Conservation (phyloP, 2,329 filamentous ascomycete genomes). For the Mollisiaceae sp. region DNA sequence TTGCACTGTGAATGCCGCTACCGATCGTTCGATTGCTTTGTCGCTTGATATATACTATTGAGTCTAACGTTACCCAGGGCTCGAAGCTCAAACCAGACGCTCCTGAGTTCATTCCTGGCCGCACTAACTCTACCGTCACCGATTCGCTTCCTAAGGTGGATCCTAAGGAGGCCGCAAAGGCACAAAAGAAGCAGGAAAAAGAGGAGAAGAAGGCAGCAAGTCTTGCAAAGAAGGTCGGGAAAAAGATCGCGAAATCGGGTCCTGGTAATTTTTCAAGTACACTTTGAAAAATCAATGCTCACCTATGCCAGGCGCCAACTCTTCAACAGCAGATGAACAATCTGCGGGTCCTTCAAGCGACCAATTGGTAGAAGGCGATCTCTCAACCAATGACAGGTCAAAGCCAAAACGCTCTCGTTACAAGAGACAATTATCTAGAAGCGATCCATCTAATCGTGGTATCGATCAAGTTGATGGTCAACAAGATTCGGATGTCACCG, state of each 20-base stretch:
- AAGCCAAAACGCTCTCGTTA: slow-evolving; percentile 30
- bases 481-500: slow-evolving; percentile 33
- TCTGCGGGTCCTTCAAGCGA: slow-evolving; percentile 17
- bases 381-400: slow-evolving; percentile 21
- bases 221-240: slow-evolving; percentile 33
- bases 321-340: slow-evolving; percentile 20
- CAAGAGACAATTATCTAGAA: slow-evolving; percentile 36
- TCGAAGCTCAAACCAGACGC: slow-evolving; percentile 47
- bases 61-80: slow-evolving; percentile 29
- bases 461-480: slow-evolving; percentile 34
- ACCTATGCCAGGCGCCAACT: slow-evolving; percentile 20
- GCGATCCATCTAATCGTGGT: slow-evolving; percentile 32
- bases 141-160: slow-evolving; percentile 7
- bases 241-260: slow-evolving; percentile 20
- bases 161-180: slow-evolving; percentile 24
- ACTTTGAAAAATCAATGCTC: not conserved
- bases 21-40: not conserved
- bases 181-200: slow-evolving; percentile 33
- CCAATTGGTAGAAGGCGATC: slow-evolving; percentile 21
- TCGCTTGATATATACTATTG: not conserved
- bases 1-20: not conserved
- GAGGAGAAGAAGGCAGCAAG: slow-evolving; percentile 32
- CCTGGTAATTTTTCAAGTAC: slow-evolving; percentile 15
- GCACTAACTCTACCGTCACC: slow-evolving; percentile 14
- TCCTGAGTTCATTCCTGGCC: slow-evolving; percentile 46